Evolutionary conservation across 202 grass and related monocot genomes (phyloP), one percentile per base, ranked within the genome.

Genomic region (Thinopyrum obtusiflorum): DNA sequence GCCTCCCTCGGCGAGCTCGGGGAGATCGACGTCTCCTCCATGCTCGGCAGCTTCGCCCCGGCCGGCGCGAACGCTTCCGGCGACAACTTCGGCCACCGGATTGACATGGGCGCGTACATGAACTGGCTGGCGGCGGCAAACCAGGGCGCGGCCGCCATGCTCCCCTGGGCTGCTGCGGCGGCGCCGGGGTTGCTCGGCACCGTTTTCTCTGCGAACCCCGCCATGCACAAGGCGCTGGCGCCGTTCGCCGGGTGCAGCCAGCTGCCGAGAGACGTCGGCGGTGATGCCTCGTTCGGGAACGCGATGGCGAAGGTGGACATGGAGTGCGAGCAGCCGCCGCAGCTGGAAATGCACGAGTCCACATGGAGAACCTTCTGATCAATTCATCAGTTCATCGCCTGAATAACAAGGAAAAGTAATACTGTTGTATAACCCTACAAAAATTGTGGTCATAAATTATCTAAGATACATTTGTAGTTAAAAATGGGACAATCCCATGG

Each of bases 11-110:
- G 81, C 78, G 89, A 91, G 35, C 89, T 90, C 15, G 80, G 80
- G 20, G 88, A 90, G 66, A 67, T 91, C 55, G 89, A 91, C 72
- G 77, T 91, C n/a, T 85, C 85, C 82, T 91, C 86, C 77, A 81
- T 91, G 72, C 78, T 88, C 21, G 65, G 89, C 28, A 15, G 80
- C 67, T 83, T 90, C 60, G 5, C 66, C 3, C 72, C 88, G 2
- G 9, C 78, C 0, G 20, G 53, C 18, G 18, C 62, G 6, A 75
- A 89, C 61, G 14, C 80, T 1, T 73, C 28, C 17, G 49, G 35
- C 25, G 83, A 87, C 7, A 66, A 78, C 76, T 80, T 84, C 68
- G 62, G 40, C 39, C 82, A 88, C 85, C 84, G 82, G 77, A 17
- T 82, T 11, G 85, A 91, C 85, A 77, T 91, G 76, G 83, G 13